phyloP scores from a whole-genome alignment of 768 basidiomycete species.

The Candolleomyces aberdarensis region DNA sequence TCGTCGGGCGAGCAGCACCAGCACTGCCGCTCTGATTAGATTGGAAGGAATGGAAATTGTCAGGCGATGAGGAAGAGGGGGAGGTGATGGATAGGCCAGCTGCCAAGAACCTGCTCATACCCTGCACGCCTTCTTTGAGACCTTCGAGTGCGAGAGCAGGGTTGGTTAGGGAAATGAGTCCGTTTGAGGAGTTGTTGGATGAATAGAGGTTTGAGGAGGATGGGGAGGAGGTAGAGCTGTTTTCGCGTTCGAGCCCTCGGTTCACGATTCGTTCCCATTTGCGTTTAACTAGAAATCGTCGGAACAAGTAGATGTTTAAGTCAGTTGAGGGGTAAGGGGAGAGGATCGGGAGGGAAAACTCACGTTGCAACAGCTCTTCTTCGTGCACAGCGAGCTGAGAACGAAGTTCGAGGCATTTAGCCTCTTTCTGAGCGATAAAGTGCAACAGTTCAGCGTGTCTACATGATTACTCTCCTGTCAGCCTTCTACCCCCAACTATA shows the following conservation, averaged over 20 bases:
- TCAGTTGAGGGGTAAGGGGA: too few relatives aligned
- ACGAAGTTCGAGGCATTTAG: conserved; percentile 77
- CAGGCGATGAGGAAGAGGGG: neutral
- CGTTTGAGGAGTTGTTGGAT: conserved; percentile 1
- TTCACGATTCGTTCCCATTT: conserved; percentile 83
- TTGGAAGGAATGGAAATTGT: neutral
- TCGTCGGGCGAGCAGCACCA: neutral
- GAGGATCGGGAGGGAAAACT: conserved; percentile 15
- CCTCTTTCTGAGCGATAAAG: conserved; percentile 85
- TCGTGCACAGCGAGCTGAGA: conserved; percentile 72
- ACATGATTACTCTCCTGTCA: neutral
- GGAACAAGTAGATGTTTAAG: neutral
- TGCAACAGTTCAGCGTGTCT: conserved; percentile 82
- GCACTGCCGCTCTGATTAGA: neutral
- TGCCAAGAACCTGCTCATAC: conserved; percentile 52
- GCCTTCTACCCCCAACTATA: neutral
- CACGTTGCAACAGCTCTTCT: conserved; percentile 64
- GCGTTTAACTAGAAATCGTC: conserved; percentile 54
- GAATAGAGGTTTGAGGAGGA: neutral
- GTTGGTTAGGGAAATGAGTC: conserved; percentile 15
- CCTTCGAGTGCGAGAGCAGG: conserved; percentile 49
- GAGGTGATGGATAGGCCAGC: conserved; percentile 31
- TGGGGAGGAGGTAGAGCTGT: conserved; percentile 19
- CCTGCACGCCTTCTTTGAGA: conserved; percentile 64
- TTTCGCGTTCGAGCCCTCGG: conserved; percentile 46